Evolutionary conservation across 352 stramenopile genomes (phyloP).

Genomic region (Globisporangium middletonii): DNA sequence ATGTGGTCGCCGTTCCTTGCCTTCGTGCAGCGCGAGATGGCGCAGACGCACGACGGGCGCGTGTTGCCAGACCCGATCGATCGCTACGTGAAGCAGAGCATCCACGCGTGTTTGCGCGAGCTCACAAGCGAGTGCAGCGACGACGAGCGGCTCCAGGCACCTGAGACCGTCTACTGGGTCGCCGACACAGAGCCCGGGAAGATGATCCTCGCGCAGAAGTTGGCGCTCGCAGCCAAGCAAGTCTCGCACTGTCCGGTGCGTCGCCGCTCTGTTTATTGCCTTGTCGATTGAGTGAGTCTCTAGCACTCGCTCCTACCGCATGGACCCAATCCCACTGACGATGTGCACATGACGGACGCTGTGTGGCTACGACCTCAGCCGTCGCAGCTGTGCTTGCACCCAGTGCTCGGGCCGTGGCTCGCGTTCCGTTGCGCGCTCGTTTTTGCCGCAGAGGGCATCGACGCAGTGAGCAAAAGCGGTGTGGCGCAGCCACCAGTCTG

Average conservation of each 20-base stretch:
- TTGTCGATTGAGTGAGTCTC: too few species aligned
- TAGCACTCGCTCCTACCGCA: not conserved
- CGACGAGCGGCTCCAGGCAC: slow-evolving; percentile 9
- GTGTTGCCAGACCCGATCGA: slow-evolving; percentile 48
- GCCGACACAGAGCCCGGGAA: slow-evolving; percentile 56
- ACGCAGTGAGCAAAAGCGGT: slow-evolving; percentile 1
- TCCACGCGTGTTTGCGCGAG: slow-evolving; percentile 23
- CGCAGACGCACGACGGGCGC: slow-evolving; percentile 13
- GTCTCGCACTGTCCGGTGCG: slow-evolving; percentile 42
- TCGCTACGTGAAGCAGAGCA: slow-evolving; percentile 42
- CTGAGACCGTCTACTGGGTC: slow-evolving; percentile 52
- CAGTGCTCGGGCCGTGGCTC: slow-evolving; percentile 57
- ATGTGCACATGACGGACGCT: not conserved
- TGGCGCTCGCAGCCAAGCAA: slow-evolving; percentile 43
- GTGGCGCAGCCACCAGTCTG: slow-evolving; percentile 24
- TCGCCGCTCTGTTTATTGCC: not conserved
- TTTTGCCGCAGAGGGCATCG: slow-evolving; percentile 29
- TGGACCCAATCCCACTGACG: not conserved
- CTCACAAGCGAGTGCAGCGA: slow-evolving; percentile 9
- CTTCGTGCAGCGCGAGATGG: slow-evolving; percentile 30
- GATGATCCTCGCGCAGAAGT: slow-evolving; percentile 71
- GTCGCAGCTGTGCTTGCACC: slow-evolving; percentile 61
- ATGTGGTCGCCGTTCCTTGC: slow-evolving; percentile 50
- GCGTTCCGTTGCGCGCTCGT: slow-evolving; percentile 61
- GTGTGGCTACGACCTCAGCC: slow-evolving; percentile 16